Conservation (phyloP, 2,329 filamentous ascomycete genomes). For the Aspergillus versicolor region DNA sequence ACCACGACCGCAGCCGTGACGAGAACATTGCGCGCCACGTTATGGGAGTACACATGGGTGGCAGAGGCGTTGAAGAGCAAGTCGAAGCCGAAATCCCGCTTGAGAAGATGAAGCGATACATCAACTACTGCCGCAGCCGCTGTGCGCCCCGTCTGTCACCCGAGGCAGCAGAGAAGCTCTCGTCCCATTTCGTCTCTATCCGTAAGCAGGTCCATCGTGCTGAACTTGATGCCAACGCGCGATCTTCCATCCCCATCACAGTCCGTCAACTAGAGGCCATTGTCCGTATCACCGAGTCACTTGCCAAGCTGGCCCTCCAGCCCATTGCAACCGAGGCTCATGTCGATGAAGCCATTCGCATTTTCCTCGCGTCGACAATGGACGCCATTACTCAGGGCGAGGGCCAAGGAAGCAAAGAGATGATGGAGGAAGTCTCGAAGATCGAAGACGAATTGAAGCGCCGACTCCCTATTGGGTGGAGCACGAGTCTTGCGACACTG, state of each 20-base stretch:
- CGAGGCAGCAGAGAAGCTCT: slow-evolving; percentile 92
- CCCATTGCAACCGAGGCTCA: slow-evolving; percentile 85
- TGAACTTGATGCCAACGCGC: slow-evolving; percentile 83
- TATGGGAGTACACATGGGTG: slow-evolving; percentile 95
- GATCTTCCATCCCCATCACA: slow-evolving; percentile 94
- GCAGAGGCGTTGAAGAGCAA: slow-evolving; percentile 76
- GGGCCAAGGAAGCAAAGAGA: slow-evolving; percentile 77
- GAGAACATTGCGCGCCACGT: slow-evolving; percentile 95
- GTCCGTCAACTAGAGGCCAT: slow-evolving; percentile 96
- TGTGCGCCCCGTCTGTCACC: slow-evolving; percentile 88
- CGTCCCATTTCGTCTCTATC: slow-evolving; percentile 95
- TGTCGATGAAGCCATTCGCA: slow-evolving; percentile 93
- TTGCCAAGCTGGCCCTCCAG: slow-evolving; percentile 86
- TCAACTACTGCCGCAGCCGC: slow-evolving; percentile 93
- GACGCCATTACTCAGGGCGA: slow-evolving; percentile 91
- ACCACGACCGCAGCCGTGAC: slow-evolving; percentile 85
- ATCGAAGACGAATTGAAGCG: slow-evolving; percentile 87
- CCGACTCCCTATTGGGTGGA: slow-evolving; percentile 91
- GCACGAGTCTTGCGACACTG: slow-evolving; percentile 81
- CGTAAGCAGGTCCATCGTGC: slow-evolving; percentile 88
- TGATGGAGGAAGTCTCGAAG: slow-evolving; percentile 84
- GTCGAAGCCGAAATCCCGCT: slow-evolving; percentile 85
- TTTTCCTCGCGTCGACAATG: slow-evolving; percentile 97
- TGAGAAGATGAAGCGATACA: slow-evolving; percentile 95
- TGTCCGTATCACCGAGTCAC: slow-evolving; percentile 91